phyloP scores from a whole-genome alignment of 257 asterid genomes.

The Mentha longifolia region DNA sequence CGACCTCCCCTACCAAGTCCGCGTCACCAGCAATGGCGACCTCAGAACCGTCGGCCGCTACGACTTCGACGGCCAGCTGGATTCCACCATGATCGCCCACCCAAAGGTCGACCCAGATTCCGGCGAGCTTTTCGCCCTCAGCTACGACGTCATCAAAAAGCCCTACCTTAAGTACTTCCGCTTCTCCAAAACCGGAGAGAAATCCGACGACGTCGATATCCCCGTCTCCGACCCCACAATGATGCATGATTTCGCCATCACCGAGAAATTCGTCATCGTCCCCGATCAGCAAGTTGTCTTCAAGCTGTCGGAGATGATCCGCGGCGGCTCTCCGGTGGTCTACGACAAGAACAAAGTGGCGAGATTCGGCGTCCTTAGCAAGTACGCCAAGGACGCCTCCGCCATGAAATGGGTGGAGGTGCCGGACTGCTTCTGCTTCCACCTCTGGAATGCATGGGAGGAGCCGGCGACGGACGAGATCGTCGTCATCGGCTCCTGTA shows the following conservation, averaged over 20 bases:
- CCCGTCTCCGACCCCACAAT: constrained; percentile 82
- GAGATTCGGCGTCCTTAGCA: constrained; percentile 66
- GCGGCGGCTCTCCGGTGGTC: constrained; percentile 90
- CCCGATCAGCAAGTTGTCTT: constrained; percentile 95
- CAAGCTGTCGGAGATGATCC: constrained; percentile 80
- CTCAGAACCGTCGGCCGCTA: constrained; percentile 64
- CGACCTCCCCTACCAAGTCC: constrained; percentile 82
- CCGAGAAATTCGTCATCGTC: constrained; percentile 63
- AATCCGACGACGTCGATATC: constrained; percentile 76
- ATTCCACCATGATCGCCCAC: constrained; percentile 92
- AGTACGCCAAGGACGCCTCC: constrained; percentile 53
- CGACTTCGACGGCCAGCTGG: constrained; percentile 57
- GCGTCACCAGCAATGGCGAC: constrained; percentile 64
- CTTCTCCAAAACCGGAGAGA: constrained; percentile 60
- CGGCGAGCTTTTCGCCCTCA: constrained; percentile 82
- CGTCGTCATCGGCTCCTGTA: constrained; percentile 89
- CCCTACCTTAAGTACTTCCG: constrained; percentile 77
- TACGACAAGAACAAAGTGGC: constrained; percentile 63
- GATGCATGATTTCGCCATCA: constrained; percentile 95
- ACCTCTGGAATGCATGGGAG: constrained; percentile 98
- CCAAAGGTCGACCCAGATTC: constrained; percentile 88
- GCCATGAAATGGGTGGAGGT: constrained; percentile 73
- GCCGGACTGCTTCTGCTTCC: constrained; percentile 90
- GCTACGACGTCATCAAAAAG: constrained; percentile 82
- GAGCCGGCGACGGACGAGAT: constrained; percentile 69